Base-by-base conservation (phyloP, 1,139 yeast species). In the Kodamaea fungicola region DNA sequence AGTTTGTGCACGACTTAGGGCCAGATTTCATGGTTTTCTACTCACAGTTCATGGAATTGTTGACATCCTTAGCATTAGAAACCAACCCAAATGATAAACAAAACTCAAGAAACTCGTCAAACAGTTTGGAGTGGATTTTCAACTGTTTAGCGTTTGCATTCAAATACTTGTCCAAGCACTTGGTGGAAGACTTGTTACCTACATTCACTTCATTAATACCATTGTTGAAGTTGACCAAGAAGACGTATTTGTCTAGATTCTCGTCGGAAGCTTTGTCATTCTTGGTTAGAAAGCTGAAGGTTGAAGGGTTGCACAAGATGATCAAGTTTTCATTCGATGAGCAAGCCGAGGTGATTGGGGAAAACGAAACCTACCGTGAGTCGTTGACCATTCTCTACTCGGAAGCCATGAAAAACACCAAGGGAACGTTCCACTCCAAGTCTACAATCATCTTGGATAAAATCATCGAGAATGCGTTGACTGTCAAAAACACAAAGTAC, bases 261-360 rank as follows among this genome's bases (percentile, higher is more conserved):
- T 81, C 96, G 25, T 90, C 97, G 0, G 97, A 92, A 57, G 92
- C 97, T 0, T 60, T 92, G 35, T 86, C 97, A 0, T 92, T 85
- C 50, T 67, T 92, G 42, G 67, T 92, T 8, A 76, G 95, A 54
- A 88, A 87, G 57, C 74, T 85, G 50, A 70, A 70, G 12, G 57
- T 70, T 0, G 72, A 70, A 1, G 65, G 76, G 4, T 61, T 89
- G 33, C 52, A 57, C 2, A 46, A 53, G 0, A 74, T 84, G 30
- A 62, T 85, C 6, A 52, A 62, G 1, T 76, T 68, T 46, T 67
- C 83, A 4, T 67, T 87, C 37, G 51, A 59, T n/a, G 76, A 76
- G 23, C 69, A 76, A 26, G 54, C 56, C 12, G 61, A 53, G 3
- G 38, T 49, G 16, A 52, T 59, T 4, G 48, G 55, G 4, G 62